Percentiles rank a stretch among this genome's conserved stretches.
Conservation (phyloP, 768 basidiomycete genomes). For the Jaapia argillacea region DNA sequence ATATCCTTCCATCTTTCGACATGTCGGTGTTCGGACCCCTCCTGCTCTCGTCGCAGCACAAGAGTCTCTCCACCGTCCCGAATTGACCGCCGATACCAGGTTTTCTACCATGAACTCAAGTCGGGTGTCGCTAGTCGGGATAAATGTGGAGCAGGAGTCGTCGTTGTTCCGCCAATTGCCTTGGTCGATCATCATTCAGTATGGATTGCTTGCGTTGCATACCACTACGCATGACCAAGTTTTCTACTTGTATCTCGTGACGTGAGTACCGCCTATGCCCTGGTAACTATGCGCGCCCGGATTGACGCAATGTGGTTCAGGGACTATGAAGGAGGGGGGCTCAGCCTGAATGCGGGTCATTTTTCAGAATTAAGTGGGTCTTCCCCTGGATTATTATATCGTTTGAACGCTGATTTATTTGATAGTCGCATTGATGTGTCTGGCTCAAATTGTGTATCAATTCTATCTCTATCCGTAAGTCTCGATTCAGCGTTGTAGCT, state of each 20-base stretch:
- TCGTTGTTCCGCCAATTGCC: conserved; percentile 72
- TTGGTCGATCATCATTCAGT: conserved; percentile 81
- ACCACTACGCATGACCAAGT: conserved; percentile 86
- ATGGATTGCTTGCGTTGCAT: conserved; percentile 82
- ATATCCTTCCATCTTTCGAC: conserved; percentile 71
- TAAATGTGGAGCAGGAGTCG: conserved; percentile 41
- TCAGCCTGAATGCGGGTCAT: conserved; percentile 84
- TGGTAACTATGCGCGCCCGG: too few species aligned
- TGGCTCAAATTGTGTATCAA: conserved; percentile 86
- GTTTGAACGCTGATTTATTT: too few species aligned
- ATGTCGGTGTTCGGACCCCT: conserved; percentile 74
- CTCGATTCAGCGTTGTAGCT: too few species aligned
- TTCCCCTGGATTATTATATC: too few species aligned
- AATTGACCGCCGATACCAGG: conserved; percentile 32
- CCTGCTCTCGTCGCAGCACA: conserved; percentile 69
- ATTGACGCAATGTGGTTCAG: too few species aligned
- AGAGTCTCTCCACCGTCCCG: conserved; percentile 36
- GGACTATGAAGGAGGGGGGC: conserved; percentile 75
- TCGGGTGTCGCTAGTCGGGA: conserved; percentile 25
- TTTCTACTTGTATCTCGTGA: conserved; percentile 85
- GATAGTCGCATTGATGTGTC: conserved; percentile 86
- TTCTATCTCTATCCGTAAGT: conserved; percentile 87
- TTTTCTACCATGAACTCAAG: conserved; percentile 38
- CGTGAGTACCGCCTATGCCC: conserved; percentile 53
- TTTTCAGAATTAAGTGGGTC: conserved; percentile 82